A percentile compares a stretch with the other conserved stretches of the same genome.
These are phyloP conservation scores for Crithidia sp. DNA, from an alignment of 208 protist species.

Conservation along the genomic window DNA sequence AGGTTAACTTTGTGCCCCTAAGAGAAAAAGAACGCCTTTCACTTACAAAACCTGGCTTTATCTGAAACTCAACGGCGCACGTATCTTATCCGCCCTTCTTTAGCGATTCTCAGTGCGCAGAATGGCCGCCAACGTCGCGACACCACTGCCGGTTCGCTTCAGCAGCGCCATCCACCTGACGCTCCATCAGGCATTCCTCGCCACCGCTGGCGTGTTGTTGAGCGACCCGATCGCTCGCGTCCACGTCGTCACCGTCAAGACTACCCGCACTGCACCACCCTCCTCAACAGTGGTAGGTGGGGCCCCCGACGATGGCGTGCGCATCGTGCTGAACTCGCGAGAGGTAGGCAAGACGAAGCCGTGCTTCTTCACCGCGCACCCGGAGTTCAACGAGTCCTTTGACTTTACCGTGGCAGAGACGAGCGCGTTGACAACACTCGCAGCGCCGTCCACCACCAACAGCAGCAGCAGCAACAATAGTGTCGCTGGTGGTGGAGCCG, in stretches of 20 bases:
- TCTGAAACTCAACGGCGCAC: too few species aligned
- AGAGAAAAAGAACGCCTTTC: too few species aligned
- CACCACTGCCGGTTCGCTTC: conserved; percentile 68
- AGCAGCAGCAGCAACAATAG: not conserved
- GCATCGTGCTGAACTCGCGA: conserved; percentile 37
- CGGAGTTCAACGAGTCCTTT: conserved; percentile 56
- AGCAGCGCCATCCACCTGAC: conserved; percentile 72
- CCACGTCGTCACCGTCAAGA: conserved; percentile 70
- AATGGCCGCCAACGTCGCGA: conserved; percentile 17
- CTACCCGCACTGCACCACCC: conserved; percentile 16
- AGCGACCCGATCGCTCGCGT: conserved; percentile 75
- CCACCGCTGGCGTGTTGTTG: conserved; percentile 72
- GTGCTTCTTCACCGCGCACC: conserved; percentile 60
- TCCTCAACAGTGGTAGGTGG: too few species aligned
- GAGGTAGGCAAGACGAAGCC: conserved; percentile 48
- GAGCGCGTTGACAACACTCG: conserved; percentile 45
- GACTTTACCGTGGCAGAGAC: conserved; percentile 47
- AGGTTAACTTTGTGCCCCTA: too few species aligned
- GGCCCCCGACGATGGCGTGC: conserved; percentile 14
- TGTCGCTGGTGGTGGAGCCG: not conserved
- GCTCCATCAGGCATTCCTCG: conserved; percentile 75
- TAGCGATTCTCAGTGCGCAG: not conserved
- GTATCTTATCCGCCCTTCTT: not conserved
- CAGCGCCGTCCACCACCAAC: conserved; percentile 4
- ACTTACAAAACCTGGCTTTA: too few species aligned